A percentile compares a stretch with the other conserved stretches of the same genome.
These are phyloP conservation scores for Rhodosporidiobolus sp. DNA, from an alignment of 768 basidiomycete genomes.

Conservation along the genomic window DNA sequence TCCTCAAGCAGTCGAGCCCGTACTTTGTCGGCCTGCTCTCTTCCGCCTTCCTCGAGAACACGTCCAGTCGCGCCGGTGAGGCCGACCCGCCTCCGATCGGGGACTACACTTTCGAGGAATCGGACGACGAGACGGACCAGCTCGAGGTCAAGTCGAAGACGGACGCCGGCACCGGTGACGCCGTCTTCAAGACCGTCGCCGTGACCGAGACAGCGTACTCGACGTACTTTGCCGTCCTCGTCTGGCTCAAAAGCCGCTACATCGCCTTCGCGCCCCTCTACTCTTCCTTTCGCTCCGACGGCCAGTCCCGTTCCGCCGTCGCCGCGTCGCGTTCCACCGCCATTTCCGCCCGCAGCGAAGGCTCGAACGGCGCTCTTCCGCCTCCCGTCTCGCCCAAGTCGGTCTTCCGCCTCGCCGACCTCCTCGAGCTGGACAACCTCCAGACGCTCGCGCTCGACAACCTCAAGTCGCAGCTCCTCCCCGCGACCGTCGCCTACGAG, in stretches of 20 bases:
- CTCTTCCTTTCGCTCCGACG: not conserved
- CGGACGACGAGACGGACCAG: conserved; percentile 11
- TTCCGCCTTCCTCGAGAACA: not conserved
- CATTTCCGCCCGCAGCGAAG: not conserved
- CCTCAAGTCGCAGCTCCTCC: not conserved
- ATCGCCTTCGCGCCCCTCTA: conserved; percentile 17
- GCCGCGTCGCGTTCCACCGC: not conserved
- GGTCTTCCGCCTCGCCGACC: conserved; percentile 2
- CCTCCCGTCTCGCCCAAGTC: conserved; percentile 1
- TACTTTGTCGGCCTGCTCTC: conserved; percentile 13
- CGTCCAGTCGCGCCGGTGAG: not conserved
- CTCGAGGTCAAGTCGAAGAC: not conserved
- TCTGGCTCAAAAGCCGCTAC: conserved; percentile 7
- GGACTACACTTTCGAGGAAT: not conserved
- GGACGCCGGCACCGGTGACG: not conserved
- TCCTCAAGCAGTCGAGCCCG: not conserved
- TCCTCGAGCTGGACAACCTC: not conserved
- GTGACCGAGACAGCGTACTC: conserved; percentile 11
- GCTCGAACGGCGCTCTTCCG: not conserved
- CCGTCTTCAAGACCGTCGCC: conserved; percentile 3
- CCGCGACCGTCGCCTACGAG: not conserved
- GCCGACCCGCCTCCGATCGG: no score
- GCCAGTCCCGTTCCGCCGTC: no score
- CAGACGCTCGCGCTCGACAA: not conserved
- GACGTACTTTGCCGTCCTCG: conserved; percentile 18